Conservation (phyloP, 148 eudicot genomes). For the Nyssa sinensis region DNA sequence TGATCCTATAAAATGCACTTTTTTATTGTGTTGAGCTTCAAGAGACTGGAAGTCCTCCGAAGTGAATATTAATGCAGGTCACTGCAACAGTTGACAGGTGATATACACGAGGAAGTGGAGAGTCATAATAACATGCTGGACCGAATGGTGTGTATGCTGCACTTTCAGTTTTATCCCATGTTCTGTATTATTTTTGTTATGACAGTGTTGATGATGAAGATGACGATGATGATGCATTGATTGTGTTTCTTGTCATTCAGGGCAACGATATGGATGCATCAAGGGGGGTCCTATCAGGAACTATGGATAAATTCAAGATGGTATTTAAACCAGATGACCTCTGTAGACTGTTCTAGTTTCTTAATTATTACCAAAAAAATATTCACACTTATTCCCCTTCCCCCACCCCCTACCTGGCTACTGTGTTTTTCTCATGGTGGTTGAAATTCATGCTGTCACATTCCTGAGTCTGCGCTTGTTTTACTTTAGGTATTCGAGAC, state of each 20-base stretch:
- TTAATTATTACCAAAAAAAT: too few species aligned
- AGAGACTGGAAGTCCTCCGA: neutral
- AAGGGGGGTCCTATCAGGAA: conserved; percentile 84
- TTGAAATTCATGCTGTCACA: neutral
- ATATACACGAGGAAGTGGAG: conserved; percentile 89
- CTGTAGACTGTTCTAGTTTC: neutral
- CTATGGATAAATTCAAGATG: conserved; percentile 92
- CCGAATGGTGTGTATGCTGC: conserved; percentile 56
- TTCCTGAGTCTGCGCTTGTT: neutral
- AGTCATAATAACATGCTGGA: conserved; percentile 85
- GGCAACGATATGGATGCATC: conserved; percentile 94
- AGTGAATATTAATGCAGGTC: conserved; percentile 6
- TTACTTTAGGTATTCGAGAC: conserved; percentile 71
- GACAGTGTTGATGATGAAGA: neutral
- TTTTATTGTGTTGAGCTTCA: conserved; percentile 6
- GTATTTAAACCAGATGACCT: conserved; percentile 28
- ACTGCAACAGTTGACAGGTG: conserved; percentile 73
- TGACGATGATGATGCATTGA: conserved; percentile 8
- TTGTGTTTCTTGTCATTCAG: conserved; percentile 44
- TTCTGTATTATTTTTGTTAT: neutral
- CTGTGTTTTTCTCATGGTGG: neutral
- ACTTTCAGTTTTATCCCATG: neutral
- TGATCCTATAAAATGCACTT: neutral
- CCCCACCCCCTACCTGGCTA: too few species aligned
- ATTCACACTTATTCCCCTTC: too few species aligned